Base-by-base conservation (phyloP, 1,139 yeast species). In the Hyphopichia pseudoburtonii region DNA sequence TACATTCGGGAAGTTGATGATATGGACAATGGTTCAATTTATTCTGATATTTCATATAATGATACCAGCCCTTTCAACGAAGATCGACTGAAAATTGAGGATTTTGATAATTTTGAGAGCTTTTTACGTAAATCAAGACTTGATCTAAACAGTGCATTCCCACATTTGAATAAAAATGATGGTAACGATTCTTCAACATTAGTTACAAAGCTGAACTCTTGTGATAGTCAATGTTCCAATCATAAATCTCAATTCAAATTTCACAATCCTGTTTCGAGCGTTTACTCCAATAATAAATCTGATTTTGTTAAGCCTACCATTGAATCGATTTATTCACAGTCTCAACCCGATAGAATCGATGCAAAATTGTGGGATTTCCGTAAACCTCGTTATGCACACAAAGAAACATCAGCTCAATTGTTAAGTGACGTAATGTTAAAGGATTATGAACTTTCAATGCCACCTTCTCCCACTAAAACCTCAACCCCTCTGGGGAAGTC, bases 181-280 rank as follows among this genome's bases (percentile, higher is more conserved):
- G 11, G 12, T 16, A 5, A 17, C 6, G 4, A 4, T 14, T 4
- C 10, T 7, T 5, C 9, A 12, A 10, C 23, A 21, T 21, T 21
- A 21, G 23, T 64, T 4, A 51, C 52, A 32, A 56, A 52, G 27
- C 49, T 69, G 19, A 48, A 37, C 14, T 55, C 64, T 2, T 56
- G 55, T 32, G 65, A 60, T 28, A 59, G 63, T 30, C 43, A 49
- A 15, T 46, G 51, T 41, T 38, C 44, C 15, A 38, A 37, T 11
- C 37, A 32, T 22, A 36, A 25, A 16, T 32, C 38, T 17, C 26
- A 24, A 35, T 37, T 37, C 42, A 50, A 60, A 36, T 70, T 67
- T 45, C 74, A 70, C 42, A 70, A 70, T 44, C 76, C 76, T 0
- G 61, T 62, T 9, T 61, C 57, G 17, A 60, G 51, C 28, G 51